A percentile compares a stretch with the other conserved stretches of the same genome.
Evolutionary conservation across 495 filamentous ascomycete genomes (phyloP).

Genomic region (Annulohypoxylon nitens): DNA sequence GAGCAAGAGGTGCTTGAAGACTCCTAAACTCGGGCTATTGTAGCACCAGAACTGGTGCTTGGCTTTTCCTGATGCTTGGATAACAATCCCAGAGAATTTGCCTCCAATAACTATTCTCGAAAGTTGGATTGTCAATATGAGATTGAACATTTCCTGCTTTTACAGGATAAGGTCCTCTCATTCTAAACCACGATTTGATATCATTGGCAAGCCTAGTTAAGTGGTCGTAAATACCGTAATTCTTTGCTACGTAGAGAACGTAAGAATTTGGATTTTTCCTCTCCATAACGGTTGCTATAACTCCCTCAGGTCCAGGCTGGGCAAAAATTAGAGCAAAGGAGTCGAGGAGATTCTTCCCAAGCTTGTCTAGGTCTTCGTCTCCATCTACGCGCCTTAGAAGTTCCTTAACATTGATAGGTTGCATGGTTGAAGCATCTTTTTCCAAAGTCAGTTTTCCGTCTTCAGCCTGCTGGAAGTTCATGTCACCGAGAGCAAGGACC

Average conservation of each 20-base stretch:
- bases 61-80: neutral
- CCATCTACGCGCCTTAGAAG: neutral
- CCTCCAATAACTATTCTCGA: neutral
- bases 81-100: neutral
- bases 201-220: neutral
- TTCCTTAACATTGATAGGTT: neutral
- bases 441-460: neutral
- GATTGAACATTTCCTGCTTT: neutral
- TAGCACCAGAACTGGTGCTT: too few relatives aligned
- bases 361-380: neutral
- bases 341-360: conserved; percentile 30
- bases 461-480: neutral
- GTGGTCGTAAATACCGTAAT: neutral
- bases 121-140: neutral
- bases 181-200: conserved; percentile 16
- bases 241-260: conserved; percentile 13
- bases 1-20: too few relatives aligned
- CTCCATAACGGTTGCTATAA: conserved; percentile 32
- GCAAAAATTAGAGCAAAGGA: conserved; percentile 38
- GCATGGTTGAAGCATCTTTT: neutral
- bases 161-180: neutral
- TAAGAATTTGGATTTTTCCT: neutral
- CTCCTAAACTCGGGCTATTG: too few relatives aligned
- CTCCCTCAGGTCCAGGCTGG: neutral
- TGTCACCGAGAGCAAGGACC: neutral